Base-by-base conservation (phyloP, 352 stramenopile species). In the Phytophthora vignae region DNA sequence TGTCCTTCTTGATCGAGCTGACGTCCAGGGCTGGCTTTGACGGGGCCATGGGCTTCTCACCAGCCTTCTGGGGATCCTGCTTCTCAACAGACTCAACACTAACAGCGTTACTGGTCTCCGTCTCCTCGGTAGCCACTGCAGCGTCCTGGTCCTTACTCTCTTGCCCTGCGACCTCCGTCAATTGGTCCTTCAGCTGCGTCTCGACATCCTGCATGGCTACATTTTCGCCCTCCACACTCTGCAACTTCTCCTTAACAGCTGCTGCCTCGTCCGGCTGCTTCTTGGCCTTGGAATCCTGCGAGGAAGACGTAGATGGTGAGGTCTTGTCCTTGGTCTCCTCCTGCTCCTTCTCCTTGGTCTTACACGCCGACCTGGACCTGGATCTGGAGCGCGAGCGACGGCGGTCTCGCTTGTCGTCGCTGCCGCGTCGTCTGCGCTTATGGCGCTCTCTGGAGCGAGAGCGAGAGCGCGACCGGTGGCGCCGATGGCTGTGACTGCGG, bases 1-100 rank as follows among this genome's bases (percentile, higher is more conserved):
- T 90, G 55, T 95, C 76, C 62, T 84, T 77, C 69, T 96, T 95
- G 64, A 96, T 94, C 0, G 86, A 84, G 22, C 71, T 85, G 36
- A 95, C 86, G 59, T 96, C 80, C 15, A 96, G 62, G 2, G 66
- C 40, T 55, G 75, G 56, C 46, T 75, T 67, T 3, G 55, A 21
- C 21, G 29, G 10, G 40, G 27, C 38, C 10, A 15, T 4, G 10
- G 14, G 3, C 25, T 22, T 48, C 1, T 15, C 50, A 17, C 52
- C 44, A 27, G 69, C 48, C 9, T n/a, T 27, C 12, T 42, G 25
- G 8, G 17, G 19, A 15, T 64, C 29, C 60, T 66, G 60, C 36
- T 74, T 64, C 44, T 48, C 52, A 22, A 46, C 48, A 64, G 57
- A 60, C 44, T 72, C 54, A 15, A 63, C 27, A 57, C 22, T 48